A percentile compares a stretch with the other conserved stretches of the same genome.
Conservation (phyloP, 495 filamentous ascomycete genomes). For the Xylaria palmicola region DNA sequence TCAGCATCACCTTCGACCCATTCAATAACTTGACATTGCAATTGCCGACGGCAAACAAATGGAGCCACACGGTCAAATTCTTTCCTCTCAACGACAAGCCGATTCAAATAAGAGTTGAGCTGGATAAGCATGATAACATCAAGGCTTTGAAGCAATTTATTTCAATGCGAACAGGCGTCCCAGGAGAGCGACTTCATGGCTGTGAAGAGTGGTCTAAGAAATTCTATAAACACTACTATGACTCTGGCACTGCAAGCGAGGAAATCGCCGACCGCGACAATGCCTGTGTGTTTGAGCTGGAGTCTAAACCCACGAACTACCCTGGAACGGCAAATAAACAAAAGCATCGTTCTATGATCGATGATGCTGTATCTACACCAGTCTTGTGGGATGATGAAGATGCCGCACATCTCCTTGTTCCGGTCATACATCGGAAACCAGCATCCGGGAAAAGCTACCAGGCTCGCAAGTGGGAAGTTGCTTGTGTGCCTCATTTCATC, state of each 20-base stretch:
- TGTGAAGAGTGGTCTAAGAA: conserved; percentile 76
- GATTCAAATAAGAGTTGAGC: conserved; percentile 73
- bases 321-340: conserved; percentile 51
- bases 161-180: conserved; percentile 62
- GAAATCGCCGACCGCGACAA: conserved; percentile 64
- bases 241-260: conserved; percentile 64
- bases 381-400: conserved; percentile 59
- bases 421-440: conserved; percentile 66
- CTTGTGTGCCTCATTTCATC: conserved; percentile 51
- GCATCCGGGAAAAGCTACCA: conserved; percentile 19
- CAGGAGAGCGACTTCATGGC: conserved; percentile 61
- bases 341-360: conserved; percentile 44
- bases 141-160: conserved; percentile 73
- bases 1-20: conserved; percentile 98
- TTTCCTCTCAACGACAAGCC: conserved; percentile 66
- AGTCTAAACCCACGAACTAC: conserved; percentile 74
- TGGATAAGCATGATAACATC: conserved; percentile 79
- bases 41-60: conserved; percentile 77
- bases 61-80: conserved; percentile 70
- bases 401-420: conserved; percentile 71
- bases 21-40: conserved; percentile 94
- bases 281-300: conserved; percentile 76
- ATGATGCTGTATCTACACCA: conserved; percentile 39
- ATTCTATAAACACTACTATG: conserved; percentile 81
- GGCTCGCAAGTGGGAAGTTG: conserved; percentile 15